A percentile compares a stretch with the other conserved stretches of the same genome.
These are phyloP conservation scores for Aspergillus spinulosporus DNA, from an alignment of 2,329 filamentous ascomycete genomes.

Conservation along the genomic window DNA sequence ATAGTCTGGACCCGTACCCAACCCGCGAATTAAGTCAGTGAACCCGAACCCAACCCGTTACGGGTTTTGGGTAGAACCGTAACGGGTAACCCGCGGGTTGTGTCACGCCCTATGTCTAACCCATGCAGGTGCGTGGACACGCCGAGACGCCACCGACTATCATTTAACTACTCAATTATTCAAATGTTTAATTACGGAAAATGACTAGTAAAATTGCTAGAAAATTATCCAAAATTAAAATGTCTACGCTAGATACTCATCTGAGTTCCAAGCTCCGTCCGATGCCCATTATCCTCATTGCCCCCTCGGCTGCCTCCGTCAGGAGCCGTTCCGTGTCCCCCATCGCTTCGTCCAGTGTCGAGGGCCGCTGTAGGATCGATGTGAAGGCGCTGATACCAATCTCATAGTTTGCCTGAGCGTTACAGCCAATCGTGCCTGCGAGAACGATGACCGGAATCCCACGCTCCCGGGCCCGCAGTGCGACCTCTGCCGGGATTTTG, in stretches of 20 bases:
- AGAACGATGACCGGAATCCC: conserved; percentile 51
- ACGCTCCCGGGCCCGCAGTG: conserved; percentile 48
- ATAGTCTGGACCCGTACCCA: too few relatives aligned
- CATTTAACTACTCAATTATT: too few relatives aligned
- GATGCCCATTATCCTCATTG: conserved; percentile 33
- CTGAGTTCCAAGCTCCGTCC: conserved; percentile 9
- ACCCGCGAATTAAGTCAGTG: too few relatives aligned
- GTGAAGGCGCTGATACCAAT: conserved; percentile 38
- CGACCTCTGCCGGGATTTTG: conserved; percentile 57
- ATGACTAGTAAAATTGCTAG: too few relatives aligned
- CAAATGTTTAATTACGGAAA: too few relatives aligned
- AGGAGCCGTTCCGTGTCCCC: conserved; percentile 28
- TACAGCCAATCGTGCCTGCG: conserved; percentile 44
- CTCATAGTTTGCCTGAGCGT: conserved; percentile 36
- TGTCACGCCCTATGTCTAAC: too few relatives aligned
- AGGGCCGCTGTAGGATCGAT: conserved; percentile 33
- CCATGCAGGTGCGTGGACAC: too few relatives aligned
- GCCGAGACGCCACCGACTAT: too few relatives aligned
- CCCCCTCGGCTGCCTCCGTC: conserved; percentile 30
- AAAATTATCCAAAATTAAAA: neutral
- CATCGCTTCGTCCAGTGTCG: conserved; percentile 31
- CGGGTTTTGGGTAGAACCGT: too few relatives aligned
- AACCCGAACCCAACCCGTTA: too few relatives aligned
- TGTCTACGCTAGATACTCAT: neutral
- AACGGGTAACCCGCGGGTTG: too few relatives aligned